Evolutionary conservation across 768 basidiomycete species (phyloP), one percentile per base, ranked within the genome.

Genomic region (Coprinopsis cinerea): DNA sequence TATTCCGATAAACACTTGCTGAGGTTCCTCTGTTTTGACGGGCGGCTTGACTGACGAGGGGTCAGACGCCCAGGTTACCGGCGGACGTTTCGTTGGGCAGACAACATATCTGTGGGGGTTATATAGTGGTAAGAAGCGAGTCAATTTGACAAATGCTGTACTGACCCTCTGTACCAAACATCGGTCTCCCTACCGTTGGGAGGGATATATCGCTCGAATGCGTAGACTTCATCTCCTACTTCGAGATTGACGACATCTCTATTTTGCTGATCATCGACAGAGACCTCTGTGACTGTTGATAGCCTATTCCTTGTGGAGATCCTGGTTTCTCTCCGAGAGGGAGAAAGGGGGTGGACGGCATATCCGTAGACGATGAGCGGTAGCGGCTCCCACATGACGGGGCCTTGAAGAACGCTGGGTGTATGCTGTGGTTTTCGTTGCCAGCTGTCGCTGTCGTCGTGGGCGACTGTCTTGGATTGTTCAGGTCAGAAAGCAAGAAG

Each of bases 211-310:
- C 85, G 85, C 70, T 98, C 95, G 60, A 97, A 97, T 15, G 93
- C 92, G 67, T 97, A 97, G 27, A 98, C 83, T 63, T 97, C 94
- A 65, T 96, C 94, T 41, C 95, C 95, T 24, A 97, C 87, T 57
- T 96, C 93, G 49, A 98, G 77, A 4, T 85, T 77, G 27, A 92
- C 90, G 20, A 90, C 83, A 54, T 90, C 88, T 47, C 81, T 75
- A 68, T 84, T 76, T 0, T 48, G 32, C 30, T 81, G 74, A 35
- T 86, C 85, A 47, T 83, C 84, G 17, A 77, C 75, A 2, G 69
- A 86, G 56, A 70, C 71, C 56, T 83, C 81, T 17, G 82, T 84
- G 54, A 80, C 79, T 18, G 77, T 77, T 6, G 83, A 82, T 36
- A 78, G 65, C 56, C 79, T 73, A 56, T 77, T 78, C 23, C 81